Base-by-base conservation (phyloP, 805 yeast genomes). In the Cyberlindnera mrakii region DNA sequence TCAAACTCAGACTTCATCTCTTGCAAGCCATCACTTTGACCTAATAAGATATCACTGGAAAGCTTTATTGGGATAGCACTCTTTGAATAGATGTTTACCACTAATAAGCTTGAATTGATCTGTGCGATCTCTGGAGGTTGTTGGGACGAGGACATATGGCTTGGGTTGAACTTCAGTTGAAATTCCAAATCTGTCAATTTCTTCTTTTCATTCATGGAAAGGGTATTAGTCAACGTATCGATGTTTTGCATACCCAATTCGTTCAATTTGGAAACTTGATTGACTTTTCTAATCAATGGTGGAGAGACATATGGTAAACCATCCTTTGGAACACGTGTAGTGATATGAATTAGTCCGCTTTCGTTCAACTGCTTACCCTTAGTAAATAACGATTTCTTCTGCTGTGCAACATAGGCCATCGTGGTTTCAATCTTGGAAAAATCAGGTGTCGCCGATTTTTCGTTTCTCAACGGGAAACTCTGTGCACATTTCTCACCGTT, bases 51-150 rank as follows among this genome's bases (percentile, higher is more conserved):
- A 38, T 60, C 64, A 0, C 64, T 47, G 16, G 67, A 63, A n/a
- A 72, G 45, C 40, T 64, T 64, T 15, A 72, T 54, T 15, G 78
- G 77, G 34, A 72, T 68, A 1, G 71, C 60, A 19, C 57, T 50
- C 8, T 53, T 59, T 0, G 72, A 66, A 34, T 48, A 60, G 6
- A 55, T 56, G 27, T 67, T 66, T 10, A 66, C 54, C n/a, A 58
- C 63, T 5, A 66, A 32, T 19, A 68, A 49, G 20, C 58, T 62
- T 2, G 65, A 57, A 0, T 59, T 45, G 2, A 66, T 52, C 8
- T 53, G 39, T 18, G 55, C 57, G 27, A 65, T 50, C 9, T 53
- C 55, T 6, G 70, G 69, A 10, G 67, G 65, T 5, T 42, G 42
- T 3, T 41, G 15, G 25, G 52, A 58, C 2, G 57, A 50, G 33